Conservation (phyloP, 2,329 filamentous ascomycete species). For the Coniella vitis region DNA sequence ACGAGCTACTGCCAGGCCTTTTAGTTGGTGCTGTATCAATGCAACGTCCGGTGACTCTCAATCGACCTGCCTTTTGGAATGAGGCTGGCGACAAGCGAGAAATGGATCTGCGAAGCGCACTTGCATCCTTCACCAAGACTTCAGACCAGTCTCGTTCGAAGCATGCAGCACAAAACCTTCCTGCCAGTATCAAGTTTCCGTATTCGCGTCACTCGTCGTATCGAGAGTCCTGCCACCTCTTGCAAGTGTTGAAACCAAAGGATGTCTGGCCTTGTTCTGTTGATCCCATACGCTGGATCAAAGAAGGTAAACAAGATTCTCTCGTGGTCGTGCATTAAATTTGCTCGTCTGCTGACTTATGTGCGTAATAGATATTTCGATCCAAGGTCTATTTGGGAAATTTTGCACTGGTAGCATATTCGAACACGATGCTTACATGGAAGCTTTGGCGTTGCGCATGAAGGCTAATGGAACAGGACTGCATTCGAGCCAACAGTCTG, state of each 20-base stretch:
- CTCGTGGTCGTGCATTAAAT: neutral
- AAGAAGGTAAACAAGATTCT: slow-evolving; percentile 31
- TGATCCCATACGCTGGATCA: slow-evolving; percentile 54
- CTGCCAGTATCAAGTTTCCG: slow-evolving; percentile 56
- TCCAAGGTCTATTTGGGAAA: slow-evolving; percentile 64
- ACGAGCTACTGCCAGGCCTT: slow-evolving; percentile 10
- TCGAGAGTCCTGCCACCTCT: slow-evolving; percentile 64
- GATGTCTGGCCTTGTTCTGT: slow-evolving; percentile 83
- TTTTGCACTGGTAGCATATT: slow-evolving; percentile 58
- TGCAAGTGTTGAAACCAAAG: slow-evolving; percentile 60
- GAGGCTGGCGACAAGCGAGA: slow-evolving; percentile 19
- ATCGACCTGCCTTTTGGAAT: slow-evolving; percentile 14
- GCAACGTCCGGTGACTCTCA: slow-evolving; percentile 1
- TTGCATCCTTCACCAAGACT: slow-evolving; percentile 6
- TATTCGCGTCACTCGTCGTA: slow-evolving; percentile 90
- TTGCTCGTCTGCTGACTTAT: neutral
- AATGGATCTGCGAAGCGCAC: slow-evolving; percentile 1
- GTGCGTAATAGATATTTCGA: slow-evolving; percentile 42
- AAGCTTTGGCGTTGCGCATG: slow-evolving; percentile 21
- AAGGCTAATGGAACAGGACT: neutral
- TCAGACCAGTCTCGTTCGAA: slow-evolving; percentile 1
- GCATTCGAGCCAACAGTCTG: slow-evolving; percentile 6
- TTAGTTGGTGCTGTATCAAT: slow-evolving; percentile 1
- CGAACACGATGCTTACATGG: slow-evolving; percentile 58
- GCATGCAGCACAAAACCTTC: slow-evolving; percentile 23